Base-by-base conservation (phyloP, 306 rosid genomes). In the Corylus americana region DNA sequence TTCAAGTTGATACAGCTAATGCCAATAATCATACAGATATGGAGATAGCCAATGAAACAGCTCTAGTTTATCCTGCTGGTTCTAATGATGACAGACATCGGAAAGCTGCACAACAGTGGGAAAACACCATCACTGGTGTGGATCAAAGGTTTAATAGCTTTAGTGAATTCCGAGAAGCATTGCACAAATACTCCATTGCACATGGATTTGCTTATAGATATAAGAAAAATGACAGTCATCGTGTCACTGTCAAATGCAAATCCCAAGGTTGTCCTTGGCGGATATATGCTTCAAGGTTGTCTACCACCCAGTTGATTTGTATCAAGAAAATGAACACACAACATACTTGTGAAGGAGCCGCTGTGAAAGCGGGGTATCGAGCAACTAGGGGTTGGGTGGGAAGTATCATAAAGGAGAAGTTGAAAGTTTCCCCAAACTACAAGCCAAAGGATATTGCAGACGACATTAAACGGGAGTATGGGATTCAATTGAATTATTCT, bases 381-480 rank as follows among this genome's bases (percentile, higher is more conserved):
- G 97, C 98, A 18, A 92, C 98, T 29, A 91, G 97, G 86, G 98
- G 98, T 77, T 95, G 98, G 98, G 98, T 95, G 80, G 98, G 98
- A 82, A 95, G 88, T 78, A 91, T 95, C 81, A 95, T 95, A 76
- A 95, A 93, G 89, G 98, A 95, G 88, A 95, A 95, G 85, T 68
- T 95, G 77, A 95, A 95, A 83, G 87, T 87, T 75, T 91, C 96
- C 69, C 98, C 97, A 57, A 92, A 89, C 84, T 95, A 95, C 89
- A 95, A 87, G 88, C 98, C 98, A 55, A 95, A 92, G 93, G 98
- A 90, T 85, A 95, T 95, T 17, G 98, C 97, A 17, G 90, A 90
- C 61, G 98, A 92, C 85, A 93, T 95, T 83, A 86, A 92, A 78
- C 90, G 98, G 49, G 98, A 95, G 73, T 95, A 92, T 74, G 98